Conservation (phyloP, 2,329 filamentous ascomycete species). For the Venturia pyrina region DNA sequence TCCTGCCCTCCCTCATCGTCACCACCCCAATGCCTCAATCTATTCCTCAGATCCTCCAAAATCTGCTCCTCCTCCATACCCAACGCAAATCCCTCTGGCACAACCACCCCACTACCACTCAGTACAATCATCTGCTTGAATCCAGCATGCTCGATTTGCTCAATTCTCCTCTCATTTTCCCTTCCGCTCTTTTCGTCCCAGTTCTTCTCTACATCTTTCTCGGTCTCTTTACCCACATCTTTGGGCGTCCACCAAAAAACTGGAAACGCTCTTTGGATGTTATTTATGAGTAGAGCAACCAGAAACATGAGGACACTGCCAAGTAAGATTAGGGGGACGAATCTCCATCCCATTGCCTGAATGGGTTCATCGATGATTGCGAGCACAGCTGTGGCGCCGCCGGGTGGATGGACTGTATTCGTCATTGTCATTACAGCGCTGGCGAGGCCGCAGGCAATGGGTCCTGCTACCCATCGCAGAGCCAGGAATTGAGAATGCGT, state of each 20-base stretch:
- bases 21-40: slow-evolving; percentile 17
- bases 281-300: slow-evolving; percentile 35
- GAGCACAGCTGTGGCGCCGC: slow-evolving; percentile 38
- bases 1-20: background rate
- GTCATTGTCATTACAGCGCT: slow-evolving; percentile 37
- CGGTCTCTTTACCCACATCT: slow-evolving; percentile 20
- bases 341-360: slow-evolving; percentile 36
- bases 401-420: slow-evolving; percentile 40
- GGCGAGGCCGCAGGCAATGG: slow-evolving; percentile 32
- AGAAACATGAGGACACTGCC: slow-evolving; percentile 32
- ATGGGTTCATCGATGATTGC: slow-evolving; percentile 31
- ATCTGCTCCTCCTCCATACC: slow-evolving; percentile 26
- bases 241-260: slow-evolving; percentile 40
- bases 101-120: slow-evolving; percentile 20
- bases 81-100: slow-evolving; percentile 28
- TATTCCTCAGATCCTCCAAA: slow-evolving; percentile 25
- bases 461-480: slow-evolving; percentile 35
- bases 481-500: slow-evolving; percentile 25
- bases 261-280: slow-evolving; percentile 37
- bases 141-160: background rate
- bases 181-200: slow-evolving; percentile 16
- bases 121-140: slow-evolving; percentile 21
- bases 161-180: slow-evolving; percentile 18
- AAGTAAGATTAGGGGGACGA: slow-evolving; percentile 32
- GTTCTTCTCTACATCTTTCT: slow-evolving; percentile 19